phyloP scores from a whole-genome alignment of 1,284 basidiomycete species.

The Leccinum pallidistipes region DNA sequence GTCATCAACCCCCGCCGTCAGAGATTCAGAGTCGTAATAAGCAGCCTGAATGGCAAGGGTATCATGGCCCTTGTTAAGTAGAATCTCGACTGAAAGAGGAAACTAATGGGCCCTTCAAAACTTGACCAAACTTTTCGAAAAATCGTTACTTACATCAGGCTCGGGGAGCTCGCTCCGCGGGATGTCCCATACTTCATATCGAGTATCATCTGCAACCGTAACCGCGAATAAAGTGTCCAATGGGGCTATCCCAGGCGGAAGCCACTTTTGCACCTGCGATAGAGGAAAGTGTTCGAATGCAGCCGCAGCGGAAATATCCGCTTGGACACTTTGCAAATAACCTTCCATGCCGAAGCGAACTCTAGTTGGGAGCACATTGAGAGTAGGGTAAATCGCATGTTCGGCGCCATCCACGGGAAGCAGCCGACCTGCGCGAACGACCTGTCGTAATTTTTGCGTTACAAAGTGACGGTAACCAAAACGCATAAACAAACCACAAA shows the following conservation, averaged over 20 bases:
- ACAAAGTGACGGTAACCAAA: neutral
- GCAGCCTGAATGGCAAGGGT: constrained; percentile 17
- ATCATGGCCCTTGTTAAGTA: constrained; percentile 35
- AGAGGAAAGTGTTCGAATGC: constrained; percentile 47
- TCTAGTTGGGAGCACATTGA: constrained; percentile 45
- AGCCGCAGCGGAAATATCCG: constrained; percentile 38
- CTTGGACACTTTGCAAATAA: constrained; percentile 38
- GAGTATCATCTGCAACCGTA: constrained; percentile 35
- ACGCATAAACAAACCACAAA: constrained; percentile 42
- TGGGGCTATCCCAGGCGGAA: constrained; percentile 38
- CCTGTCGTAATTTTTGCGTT: constrained; percentile 29
- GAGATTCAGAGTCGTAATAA: constrained; percentile 15
- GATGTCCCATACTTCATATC: constrained; percentile 30
- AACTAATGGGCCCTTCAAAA: constrained; percentile 35
- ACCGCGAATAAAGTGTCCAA: constrained; percentile 50
- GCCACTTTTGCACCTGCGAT: constrained; percentile 47
- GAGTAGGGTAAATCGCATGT: constrained; percentile 40
- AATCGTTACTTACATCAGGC: constrained; percentile 41
- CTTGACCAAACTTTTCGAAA: neutral
- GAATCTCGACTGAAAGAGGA: constrained; percentile 45
- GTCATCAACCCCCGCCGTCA: constrained; percentile 12
- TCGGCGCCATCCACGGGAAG: constrained; percentile 42
- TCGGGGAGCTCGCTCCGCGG: constrained; percentile 42
- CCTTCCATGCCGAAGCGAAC: constrained; percentile 34
- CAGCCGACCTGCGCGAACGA: constrained; percentile 49